Conservation (phyloP, 306 rosid species). For the Carpinus viminea region DNA sequence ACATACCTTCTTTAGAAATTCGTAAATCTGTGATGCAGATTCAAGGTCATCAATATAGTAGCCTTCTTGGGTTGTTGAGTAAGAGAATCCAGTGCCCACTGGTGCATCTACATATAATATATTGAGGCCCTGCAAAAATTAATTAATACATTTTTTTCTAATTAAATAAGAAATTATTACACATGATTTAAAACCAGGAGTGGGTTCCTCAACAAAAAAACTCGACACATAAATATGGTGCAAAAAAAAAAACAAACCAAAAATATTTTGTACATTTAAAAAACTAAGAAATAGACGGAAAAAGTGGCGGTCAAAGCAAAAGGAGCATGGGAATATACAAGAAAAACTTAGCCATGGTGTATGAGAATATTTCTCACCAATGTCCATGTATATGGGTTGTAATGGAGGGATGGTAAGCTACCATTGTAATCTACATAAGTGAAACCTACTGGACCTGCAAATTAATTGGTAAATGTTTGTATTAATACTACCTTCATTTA, state of each 20-base stretch:
- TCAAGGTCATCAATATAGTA: slow-evolving; percentile 26
- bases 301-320: no score
- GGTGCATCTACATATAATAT: slow-evolving; percentile 31
- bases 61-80: slow-evolving; percentile 30
- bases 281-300: no score
- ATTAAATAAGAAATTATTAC: no score
- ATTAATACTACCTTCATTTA: no score
- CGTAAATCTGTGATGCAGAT: slow-evolving; percentile 13
- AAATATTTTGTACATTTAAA: no score
- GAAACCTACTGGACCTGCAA: slow-evolving; percentile 31
- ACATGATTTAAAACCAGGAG: no score
- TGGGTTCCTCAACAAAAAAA: no score
- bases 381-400: slow-evolving; percentile 31
- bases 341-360: not conserved
- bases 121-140: slow-evolving; percentile 19
- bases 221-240: no score
- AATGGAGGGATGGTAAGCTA: slow-evolving; percentile 27
- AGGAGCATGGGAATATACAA: not conserved
- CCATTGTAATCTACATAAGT: slow-evolving; percentile 28
- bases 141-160: not conserved
- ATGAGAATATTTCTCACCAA: slow-evolving; percentile 11
- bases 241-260: no score
- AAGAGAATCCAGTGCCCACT: slow-evolving; percentile 35
- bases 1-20: slow-evolving; percentile 25
- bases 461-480: no score